Percentiles rank a stretch among this genome's conserved stretches.
Conservation (phyloP, 495 filamentous ascomycete genomes). For the Platismatia glauca region DNA sequence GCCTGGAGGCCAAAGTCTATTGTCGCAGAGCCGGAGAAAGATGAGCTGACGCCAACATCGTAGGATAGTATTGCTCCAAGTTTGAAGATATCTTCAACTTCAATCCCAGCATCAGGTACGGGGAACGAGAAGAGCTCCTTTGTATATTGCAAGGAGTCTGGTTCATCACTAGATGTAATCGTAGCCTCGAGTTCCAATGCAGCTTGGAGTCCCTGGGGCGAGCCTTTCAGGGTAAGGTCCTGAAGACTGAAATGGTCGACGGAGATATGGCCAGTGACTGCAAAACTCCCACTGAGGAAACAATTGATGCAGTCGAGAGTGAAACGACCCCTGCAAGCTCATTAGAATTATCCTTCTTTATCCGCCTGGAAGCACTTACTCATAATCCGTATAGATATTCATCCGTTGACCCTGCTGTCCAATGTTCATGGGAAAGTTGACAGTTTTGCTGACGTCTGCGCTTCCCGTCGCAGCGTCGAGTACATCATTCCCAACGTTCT, state of each 20-base stretch:
- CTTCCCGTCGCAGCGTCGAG: slow-evolving; percentile 13
- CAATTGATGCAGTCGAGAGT: slow-evolving; percentile 29
- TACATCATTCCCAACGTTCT: slow-evolving; percentile 9
- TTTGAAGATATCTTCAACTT: slow-evolving; percentile 25
- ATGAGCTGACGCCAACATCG: slow-evolving; percentile 22
- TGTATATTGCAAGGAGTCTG: slow-evolving; percentile 9
- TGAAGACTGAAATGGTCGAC: slow-evolving; percentile 26
- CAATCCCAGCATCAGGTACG: slow-evolving; percentile 27
- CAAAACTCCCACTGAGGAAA: slow-evolving; percentile 27
- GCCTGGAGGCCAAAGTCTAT: slow-evolving; percentile 29
- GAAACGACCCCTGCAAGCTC: slow-evolving; percentile 11
- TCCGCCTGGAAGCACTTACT: slow-evolving; percentile 7
- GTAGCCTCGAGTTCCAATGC: slow-evolving; percentile 28
- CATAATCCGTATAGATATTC: slow-evolving; percentile 21
- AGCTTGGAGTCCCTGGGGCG: slow-evolving; percentile 24
- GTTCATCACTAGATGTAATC: slow-evolving; percentile 10
- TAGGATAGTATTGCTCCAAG: slow-evolving; percentile 28
- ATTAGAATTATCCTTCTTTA: no score
- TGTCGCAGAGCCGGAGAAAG: slow-evolving; percentile 23
- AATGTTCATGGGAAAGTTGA: slow-evolving; percentile 18
- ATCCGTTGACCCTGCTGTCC: slow-evolving; percentile 17
- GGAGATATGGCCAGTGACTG: slow-evolving; percentile 25
- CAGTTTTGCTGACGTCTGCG: slow-evolving; percentile 14
- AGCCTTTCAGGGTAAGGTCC: slow-evolving; percentile 23
- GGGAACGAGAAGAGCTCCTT: slow-evolving; percentile 22